Base-by-base conservation (phyloP, 176 grass and related monocot genomes). In the Poa annua region DNA sequence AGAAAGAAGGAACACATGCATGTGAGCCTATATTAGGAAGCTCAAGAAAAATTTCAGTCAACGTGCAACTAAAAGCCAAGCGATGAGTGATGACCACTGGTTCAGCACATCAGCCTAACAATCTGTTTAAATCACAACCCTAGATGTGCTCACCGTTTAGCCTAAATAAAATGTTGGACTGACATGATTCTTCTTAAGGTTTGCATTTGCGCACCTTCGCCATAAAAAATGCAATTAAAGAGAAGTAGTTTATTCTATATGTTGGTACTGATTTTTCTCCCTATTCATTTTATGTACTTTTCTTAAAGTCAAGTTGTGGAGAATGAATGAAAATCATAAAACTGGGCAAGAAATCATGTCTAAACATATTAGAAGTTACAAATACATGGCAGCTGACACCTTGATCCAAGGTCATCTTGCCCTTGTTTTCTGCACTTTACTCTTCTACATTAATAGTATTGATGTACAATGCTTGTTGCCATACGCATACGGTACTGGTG, bases 1-100 rank as follows among this genome's bases (percentile, higher is more conserved):
- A 85, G 54, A 56, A 34, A 56, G 47, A 45, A 48, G 62, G 74
- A 34, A 67, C 73, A 85, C 75, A 79, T 79, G 84, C 75, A 60
- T 78, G 79, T 57, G 73, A 78, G 82, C 6, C 80, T 62, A 47
- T 80, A 59, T 42, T 42, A 84, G 2, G 44, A 20, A 80, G 75
- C 25, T 59, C 44, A 6, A 14, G 1, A 76, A 69, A 33, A 9
- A 80, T 21, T 47, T 79, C 55, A 86, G 48, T 74, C 26, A 72
- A 38, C 72, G 57, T 48, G 62, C 45, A 60, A 75, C 45, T 45
- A 55, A 42, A 44, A 69, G 55, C 33, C 71, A 71, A 29, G 49
- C 48, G 50, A 78, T 77, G 21, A 32, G 49, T 57, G 50, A 78
- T 77, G 21, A 32, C 64, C 33, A 65, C 32, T 84, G 44, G 26